These are phyloP conservation scores for Calonectria naviculata DNA, from an alignment of 2,329 filamentous ascomycete genomes.

Conservation along the genomic window DNA sequence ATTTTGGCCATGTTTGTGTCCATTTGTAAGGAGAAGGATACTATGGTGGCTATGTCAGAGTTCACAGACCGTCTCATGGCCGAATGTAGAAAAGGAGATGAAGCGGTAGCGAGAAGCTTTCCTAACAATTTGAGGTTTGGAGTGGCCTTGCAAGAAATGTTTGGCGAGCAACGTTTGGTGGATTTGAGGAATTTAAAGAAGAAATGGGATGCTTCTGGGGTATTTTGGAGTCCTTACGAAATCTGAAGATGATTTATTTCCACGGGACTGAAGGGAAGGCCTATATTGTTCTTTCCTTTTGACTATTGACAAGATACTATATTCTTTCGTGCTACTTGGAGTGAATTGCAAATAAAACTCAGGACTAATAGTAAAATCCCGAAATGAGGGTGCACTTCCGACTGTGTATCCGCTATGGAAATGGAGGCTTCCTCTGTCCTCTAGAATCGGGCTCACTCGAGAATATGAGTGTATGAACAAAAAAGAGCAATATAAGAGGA, in stretches of 20 bases:
- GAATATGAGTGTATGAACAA: no score
- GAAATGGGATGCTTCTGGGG: conserved; percentile 35
- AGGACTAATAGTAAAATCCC: no score
- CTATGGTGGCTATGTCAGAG: conserved; percentile 1
- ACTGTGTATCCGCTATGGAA: no score
- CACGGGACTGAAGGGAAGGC: no score
- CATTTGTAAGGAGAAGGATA: conserved; percentile 26
- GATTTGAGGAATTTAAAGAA: conserved; percentile 32
- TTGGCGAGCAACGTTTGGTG: conserved; percentile 23
- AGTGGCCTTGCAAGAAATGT: conserved; percentile 31
- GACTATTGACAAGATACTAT: no score
- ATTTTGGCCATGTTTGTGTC: conserved; percentile 18
- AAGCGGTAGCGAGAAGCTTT: conserved; percentile 24
- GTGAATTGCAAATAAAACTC: no score
- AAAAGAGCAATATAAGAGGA: no score
- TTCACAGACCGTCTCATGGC: conserved; percentile 25
- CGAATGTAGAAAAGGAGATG: conserved; percentile 21
- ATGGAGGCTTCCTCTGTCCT: no score
- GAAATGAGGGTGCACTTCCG: no score
- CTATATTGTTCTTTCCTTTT: no score
- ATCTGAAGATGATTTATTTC: background rate
- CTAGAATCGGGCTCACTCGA: no score
- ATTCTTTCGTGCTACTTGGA: no score
- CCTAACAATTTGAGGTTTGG: conserved; percentile 37
- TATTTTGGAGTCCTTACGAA: conserved; percentile 42